Evolutionary conservation across 768 basidiomycete species (phyloP).

Genomic region (Psilocybe sp.): DNA sequence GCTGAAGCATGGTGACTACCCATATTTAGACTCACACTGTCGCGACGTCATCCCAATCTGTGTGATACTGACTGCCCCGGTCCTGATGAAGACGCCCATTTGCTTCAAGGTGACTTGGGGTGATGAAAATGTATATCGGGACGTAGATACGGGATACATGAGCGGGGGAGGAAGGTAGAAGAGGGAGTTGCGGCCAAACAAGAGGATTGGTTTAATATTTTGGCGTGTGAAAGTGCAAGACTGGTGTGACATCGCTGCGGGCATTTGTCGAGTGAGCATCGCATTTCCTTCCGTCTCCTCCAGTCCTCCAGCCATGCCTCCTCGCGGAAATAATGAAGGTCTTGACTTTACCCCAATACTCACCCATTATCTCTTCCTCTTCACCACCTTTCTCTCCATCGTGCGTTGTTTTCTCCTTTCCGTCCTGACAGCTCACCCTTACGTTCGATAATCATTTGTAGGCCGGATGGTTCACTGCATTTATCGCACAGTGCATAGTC

Average conservation of each 20-base stretch:
- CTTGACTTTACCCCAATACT: conserved; percentile 87
- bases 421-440: not conserved
- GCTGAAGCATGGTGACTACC: too few species aligned
- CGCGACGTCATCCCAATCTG: too few species aligned
- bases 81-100: too few species aligned
- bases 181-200: not conserved
- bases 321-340: conserved; percentile 52
- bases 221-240: conserved; percentile 23
- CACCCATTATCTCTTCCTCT: conserved; percentile 88
- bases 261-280: not conserved
- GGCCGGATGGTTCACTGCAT: conserved; percentile 76
- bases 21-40: too few species aligned
- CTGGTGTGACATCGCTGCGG: conserved; percentile 11
- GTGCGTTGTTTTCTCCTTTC: conserved; percentile 42
- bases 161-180: not conserved
- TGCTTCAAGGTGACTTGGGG: too few species aligned
- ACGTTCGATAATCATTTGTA: conserved; percentile 27
- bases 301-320: conserved; percentile 39
- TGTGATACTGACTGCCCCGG: too few species aligned
- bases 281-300: conserved; percentile 10
- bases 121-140: too few species aligned
- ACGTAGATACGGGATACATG: too few species aligned
- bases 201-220: conserved; percentile 1
- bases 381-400: conserved; percentile 78
- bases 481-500: conserved; percentile 70